A percentile compares a stretch with the other conserved stretches of the same genome.
Evolutionary conservation across 2,329 filamentous ascomycete species (phyloP).

Genomic region (Hymenoscyphus infarciens): DNA sequence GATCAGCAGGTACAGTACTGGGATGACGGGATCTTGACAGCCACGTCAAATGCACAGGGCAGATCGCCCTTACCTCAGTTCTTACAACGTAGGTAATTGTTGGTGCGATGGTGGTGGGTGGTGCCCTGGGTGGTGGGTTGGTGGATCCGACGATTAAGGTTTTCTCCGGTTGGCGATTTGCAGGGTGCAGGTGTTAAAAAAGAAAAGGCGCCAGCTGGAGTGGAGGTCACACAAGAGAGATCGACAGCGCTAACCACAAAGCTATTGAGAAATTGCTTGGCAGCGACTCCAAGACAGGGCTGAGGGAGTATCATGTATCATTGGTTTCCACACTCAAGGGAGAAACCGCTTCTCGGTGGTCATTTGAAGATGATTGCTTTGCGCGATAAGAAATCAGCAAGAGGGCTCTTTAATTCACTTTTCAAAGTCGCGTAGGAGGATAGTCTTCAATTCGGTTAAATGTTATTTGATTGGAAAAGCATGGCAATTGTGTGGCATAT

Average conservation of each 20-base stretch:
- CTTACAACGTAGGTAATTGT: no score
- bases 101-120: no score
- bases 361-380: background rate
- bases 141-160: background rate
- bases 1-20: background rate
- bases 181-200: no score
- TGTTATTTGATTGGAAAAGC: background rate
- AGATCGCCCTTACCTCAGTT: no score
- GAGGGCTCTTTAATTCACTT: background rate
- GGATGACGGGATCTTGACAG: background rate
- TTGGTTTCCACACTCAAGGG: conserved; percentile 1
- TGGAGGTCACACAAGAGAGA: background rate
- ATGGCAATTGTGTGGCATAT: background rate
- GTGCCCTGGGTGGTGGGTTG: no score
- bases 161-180: background rate
- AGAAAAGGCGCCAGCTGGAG: no score
- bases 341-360: background rate
- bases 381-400: background rate
- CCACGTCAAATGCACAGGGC: background rate
- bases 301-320: background rate
- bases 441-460: background rate
- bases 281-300: background rate
- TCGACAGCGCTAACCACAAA: conserved; percentile 1
- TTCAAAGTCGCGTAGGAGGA: no score
- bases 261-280: background rate